Percentiles rank a stretch among this genome's conserved stretches.
phyloP scores from a whole-genome alignment of 2,329 filamentous ascomycete species.

The Monosporascus sp. region DNA sequence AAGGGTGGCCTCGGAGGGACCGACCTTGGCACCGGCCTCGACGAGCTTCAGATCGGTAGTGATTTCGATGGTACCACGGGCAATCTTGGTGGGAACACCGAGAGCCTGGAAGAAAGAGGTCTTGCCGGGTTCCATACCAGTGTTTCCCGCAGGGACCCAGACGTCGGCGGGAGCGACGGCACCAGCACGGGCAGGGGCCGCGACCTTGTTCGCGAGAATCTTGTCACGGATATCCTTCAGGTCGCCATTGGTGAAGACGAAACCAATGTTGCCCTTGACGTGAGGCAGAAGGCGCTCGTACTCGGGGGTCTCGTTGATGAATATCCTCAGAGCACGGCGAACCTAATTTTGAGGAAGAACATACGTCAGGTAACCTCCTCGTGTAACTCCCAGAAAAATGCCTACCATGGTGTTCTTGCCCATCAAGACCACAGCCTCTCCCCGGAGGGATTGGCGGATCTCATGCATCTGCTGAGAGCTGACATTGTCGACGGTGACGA shows the following conservation, averaged over 20 bases:
- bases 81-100: slow-evolving; percentile 99
- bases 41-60: slow-evolving; percentile 96
- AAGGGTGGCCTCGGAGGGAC: slow-evolving; percentile 95
- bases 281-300: slow-evolving; percentile 96
- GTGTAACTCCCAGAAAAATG: slow-evolving; percentile 4
- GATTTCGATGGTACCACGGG: slow-evolving; percentile 99
- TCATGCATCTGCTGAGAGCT: slow-evolving; percentile 99
- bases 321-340: slow-evolving; percentile 95
- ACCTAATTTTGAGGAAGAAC: slow-evolving; percentile 47
- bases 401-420: slow-evolving; percentile 99
- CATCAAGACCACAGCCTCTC: slow-evolving; percentile 94
- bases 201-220: slow-evolving; percentile 95
- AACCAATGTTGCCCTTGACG: slow-evolving; percentile 97
- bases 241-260: slow-evolving; percentile 98
- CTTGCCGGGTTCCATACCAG: slow-evolving; percentile 99
- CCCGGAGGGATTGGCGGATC: slow-evolving; percentile 88
- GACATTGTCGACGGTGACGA: slow-evolving; percentile 98
- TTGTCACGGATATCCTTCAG: slow-evolving; percentile 90
- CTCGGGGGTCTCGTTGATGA: slow-evolving; percentile 84
- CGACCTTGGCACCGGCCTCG: slow-evolving; percentile 88
- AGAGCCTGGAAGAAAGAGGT: slow-evolving; percentile 99
- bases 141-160: slow-evolving; percentile 96
- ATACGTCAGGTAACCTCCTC: background rate
- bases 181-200: slow-evolving; percentile 95
- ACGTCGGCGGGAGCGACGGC: slow-evolving; percentile 91